Conservation (phyloP, 257 asterid genomes). For the Solanum phureja region DNA sequence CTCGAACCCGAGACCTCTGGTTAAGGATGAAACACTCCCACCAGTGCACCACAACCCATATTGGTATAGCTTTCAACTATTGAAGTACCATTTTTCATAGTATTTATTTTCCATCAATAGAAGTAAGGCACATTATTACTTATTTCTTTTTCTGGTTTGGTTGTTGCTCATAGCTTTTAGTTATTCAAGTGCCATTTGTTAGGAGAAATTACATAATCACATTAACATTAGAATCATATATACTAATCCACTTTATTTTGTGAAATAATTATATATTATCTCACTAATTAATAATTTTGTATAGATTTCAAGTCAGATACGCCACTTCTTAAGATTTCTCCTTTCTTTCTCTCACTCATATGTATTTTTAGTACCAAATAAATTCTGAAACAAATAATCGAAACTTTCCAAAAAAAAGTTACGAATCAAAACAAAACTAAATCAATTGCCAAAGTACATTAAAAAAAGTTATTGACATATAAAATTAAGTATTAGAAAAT, state of each 20-base stretch:
- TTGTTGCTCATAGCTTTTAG: neutral
- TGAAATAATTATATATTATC: no score
- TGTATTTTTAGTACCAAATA: no score
- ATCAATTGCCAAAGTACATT: neutral
- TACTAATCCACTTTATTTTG: no score
- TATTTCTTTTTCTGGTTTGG: neutral
- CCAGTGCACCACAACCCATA: no score
- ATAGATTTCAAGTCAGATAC: no score
- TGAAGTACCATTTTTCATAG: neutral
- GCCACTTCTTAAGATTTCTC: no score
- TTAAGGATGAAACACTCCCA: no score
- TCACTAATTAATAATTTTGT: neutral
- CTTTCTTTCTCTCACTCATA: neutral
- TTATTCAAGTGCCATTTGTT: no score
- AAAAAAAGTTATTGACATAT: neutral
- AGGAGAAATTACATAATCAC: neutral
- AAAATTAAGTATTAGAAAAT: neutral
- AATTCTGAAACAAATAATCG: no score
- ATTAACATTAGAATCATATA: neutral
- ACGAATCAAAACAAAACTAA: neutral
- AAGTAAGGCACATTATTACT: neutral
- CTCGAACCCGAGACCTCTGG: no score
- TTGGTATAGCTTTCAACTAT: neutral
- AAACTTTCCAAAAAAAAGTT: no score
- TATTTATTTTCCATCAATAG: neutral